These are phyloP conservation scores for Allomyces arbusculus DNA, from an alignment of 192 early-diverging fungal genomes.

Conservation along the genomic window DNA sequence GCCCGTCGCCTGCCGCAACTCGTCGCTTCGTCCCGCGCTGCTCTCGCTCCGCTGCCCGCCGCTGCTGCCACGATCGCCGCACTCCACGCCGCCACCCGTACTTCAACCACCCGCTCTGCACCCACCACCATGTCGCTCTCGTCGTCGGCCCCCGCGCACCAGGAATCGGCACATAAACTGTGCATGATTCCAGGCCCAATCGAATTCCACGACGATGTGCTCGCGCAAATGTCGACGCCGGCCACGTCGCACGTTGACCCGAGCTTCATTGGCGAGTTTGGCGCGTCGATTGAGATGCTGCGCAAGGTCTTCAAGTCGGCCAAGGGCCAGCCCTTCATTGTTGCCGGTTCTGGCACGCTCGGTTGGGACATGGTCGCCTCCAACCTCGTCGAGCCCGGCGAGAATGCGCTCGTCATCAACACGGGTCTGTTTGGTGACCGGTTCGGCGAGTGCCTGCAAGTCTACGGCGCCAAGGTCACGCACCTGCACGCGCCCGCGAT, in stretches of 20 bases:
- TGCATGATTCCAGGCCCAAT: slow-evolving; percentile 84
- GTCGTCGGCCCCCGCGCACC: too few relatives aligned
- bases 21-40: too few relatives aligned
- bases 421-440: slow-evolving; percentile 94
- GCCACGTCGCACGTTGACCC: slow-evolving; percentile 86
- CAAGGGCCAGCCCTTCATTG: slow-evolving; percentile 75
- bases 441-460: slow-evolving; percentile 73
- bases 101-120: too few relatives aligned
- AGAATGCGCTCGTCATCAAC: slow-evolving; percentile 69
- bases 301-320: slow-evolving; percentile 55
- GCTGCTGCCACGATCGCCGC: too few relatives aligned
- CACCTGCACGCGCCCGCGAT: slow-evolving; percentile 42
- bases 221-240: slow-evolving; percentile 65
- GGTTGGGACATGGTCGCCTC: slow-evolving; percentile 90
- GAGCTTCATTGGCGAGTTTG: slow-evolving; percentile 67
- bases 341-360: slow-evolving; percentile 90
- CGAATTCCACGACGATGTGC: slow-evolving; percentile 78
- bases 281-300: slow-evolving; percentile 64
- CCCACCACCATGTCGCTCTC: too few relatives aligned
- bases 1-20: too few relatives aligned
- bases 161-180: too few relatives aligned
- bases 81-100: too few relatives aligned
- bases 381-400: slow-evolving; percentile 74
- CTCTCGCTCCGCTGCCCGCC: too few relatives aligned
- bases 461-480: slow-evolving; percentile 73